A percentile compares a stretch with the other conserved stretches of the same genome.
Evolutionary conservation across 2,329 filamentous ascomycete genomes (phyloP).

Genomic region (Trichophyton rubrum): DNA sequence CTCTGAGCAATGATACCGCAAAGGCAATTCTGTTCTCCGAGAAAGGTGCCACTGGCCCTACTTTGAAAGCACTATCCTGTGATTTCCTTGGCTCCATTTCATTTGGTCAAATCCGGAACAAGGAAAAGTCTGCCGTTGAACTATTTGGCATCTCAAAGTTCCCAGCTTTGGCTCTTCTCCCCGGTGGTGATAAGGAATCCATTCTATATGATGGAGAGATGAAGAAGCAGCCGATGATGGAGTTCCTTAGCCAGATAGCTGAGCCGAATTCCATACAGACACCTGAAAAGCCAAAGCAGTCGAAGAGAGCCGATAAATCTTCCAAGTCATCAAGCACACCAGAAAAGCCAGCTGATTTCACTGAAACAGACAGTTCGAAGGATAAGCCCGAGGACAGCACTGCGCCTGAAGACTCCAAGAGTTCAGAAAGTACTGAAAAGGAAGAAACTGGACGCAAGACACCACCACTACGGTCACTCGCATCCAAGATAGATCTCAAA

Average conservation of each 20-base stretch:
- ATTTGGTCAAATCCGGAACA: slow-evolving; percentile 72
- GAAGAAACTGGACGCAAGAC: slow-evolving; percentile 41
- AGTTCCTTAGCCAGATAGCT: slow-evolving; percentile 69
- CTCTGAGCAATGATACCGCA: slow-evolving; percentile 51
- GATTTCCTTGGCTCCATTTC: slow-evolving; percentile 73
- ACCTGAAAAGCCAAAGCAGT: slow-evolving; percentile 26
- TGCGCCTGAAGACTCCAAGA: neutral
- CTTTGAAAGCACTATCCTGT: slow-evolving; percentile 74
- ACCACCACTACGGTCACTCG: slow-evolving; percentile 50
- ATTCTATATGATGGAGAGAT: slow-evolving; percentile 69
- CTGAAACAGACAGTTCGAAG: slow-evolving; percentile 5
- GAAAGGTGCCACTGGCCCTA: slow-evolving; percentile 74
- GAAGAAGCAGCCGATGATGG: slow-evolving; percentile 68
- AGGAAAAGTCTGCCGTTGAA: slow-evolving; percentile 58
- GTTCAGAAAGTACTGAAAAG: slow-evolving; percentile 5
- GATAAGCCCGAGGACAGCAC: slow-evolving; percentile 2
- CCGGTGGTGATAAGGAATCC: slow-evolving; percentile 54
- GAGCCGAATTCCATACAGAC: slow-evolving; percentile 67
- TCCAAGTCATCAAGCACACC: slow-evolving; percentile 38
- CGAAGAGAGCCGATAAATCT: slow-evolving; percentile 26
- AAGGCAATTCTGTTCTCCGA: slow-evolving; percentile 90
- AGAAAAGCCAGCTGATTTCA: slow-evolving; percentile 31
- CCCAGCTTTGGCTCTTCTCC: slow-evolving; percentile 68
- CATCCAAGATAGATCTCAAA: slow-evolving; percentile 51
- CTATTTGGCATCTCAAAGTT: slow-evolving; percentile 66